These are phyloP conservation scores for Trichoderma sp. DNA, from an alignment of 2,329 filamentous ascomycete genomes.

Conservation along the genomic window DNA sequence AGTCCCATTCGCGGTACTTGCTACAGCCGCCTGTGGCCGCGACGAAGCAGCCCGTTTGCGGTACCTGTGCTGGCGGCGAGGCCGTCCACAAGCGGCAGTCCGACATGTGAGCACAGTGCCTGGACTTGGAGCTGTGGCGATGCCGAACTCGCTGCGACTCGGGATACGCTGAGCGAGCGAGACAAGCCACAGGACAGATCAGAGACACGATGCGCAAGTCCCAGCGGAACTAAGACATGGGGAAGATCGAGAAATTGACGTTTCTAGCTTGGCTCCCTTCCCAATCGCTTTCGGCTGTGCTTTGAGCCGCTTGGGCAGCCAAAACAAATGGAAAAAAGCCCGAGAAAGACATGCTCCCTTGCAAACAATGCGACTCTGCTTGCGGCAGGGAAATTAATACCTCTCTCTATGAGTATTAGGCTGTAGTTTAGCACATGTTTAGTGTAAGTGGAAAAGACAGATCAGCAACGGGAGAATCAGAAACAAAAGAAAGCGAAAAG, in stretches of 20 bases:
- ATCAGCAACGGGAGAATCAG: not conserved
- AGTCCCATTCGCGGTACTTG: not conserved
- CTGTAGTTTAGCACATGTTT: not conserved
- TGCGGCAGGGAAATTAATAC: conserved; percentile 18
- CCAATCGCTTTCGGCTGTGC: conserved; percentile 11
- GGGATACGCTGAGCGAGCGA: not conserved
- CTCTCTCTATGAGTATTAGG: conserved; percentile 7
- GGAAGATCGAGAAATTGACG: not conserved
- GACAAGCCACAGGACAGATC: not conserved
- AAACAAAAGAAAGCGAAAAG: not conserved
- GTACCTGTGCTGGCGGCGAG: not conserved
- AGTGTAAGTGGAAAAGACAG: not conserved
- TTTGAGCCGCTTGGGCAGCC: conserved; percentile 13
- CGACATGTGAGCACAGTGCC: conserved; percentile 26
- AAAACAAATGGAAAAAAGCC: not conserved
- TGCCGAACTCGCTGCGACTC: not conserved
- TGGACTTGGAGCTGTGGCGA: not conserved
- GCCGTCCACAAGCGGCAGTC: conserved; percentile 25
- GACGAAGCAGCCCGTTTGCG: not conserved
- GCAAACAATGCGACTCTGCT: conserved; percentile 8
- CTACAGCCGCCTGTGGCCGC: conserved; percentile 1
- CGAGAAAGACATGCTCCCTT: not conserved
- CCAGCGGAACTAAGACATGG: not conserved
- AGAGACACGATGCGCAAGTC: not conserved
- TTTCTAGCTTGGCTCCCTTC: not conserved